phyloP scores from a whole-genome alignment of 805 yeast genomes.

The Candida maltosa region DNA sequence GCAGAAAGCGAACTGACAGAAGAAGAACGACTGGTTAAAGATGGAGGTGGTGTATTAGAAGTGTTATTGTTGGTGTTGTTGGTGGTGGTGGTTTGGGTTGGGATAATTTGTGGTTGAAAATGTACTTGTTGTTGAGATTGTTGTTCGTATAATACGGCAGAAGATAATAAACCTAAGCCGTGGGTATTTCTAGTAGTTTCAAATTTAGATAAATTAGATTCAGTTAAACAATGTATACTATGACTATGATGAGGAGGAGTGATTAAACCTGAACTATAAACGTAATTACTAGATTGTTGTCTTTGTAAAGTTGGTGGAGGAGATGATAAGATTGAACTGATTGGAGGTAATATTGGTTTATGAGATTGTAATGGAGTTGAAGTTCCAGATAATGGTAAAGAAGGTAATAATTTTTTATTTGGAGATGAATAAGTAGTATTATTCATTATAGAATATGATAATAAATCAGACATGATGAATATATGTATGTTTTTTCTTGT shows the following conservation, averaged over 20 bases:
- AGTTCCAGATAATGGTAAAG: constrained; percentile 4
- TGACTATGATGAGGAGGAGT: not conserved
- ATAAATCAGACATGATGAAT: constrained; percentile 24
- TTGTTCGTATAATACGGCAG: constrained; percentile 7
- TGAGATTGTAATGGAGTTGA: not conserved
- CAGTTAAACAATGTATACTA: constrained; percentile 5
- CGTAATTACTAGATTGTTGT: constrained; percentile 1
- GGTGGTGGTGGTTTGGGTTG: not conserved
- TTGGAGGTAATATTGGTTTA: constrained; percentile 4
- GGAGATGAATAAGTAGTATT: not conserved
- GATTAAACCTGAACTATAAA: constrained; percentile 3
- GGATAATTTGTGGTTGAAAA: not conserved
- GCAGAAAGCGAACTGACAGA: constrained; percentile 8
- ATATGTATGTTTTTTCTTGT: too few species aligned
- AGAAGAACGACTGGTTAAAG: constrained; percentile 8
- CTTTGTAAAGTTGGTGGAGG: not conserved
- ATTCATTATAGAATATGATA: constrained; percentile 37
- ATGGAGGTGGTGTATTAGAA: constrained; percentile 3
- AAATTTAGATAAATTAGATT: constrained; percentile 8
- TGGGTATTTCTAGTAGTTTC: constrained; percentile 6
- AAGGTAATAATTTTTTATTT: not conserved
- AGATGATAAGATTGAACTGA: constrained; percentile 2
- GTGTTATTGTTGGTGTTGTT: not conserved
- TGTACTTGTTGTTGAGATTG: constrained; percentile 2
- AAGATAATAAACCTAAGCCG: constrained; percentile 9